These are phyloP conservation scores for Plasmodium falciparum DNA, from an alignment of 169 alveolate species.

Conservation along the genomic window DNA sequence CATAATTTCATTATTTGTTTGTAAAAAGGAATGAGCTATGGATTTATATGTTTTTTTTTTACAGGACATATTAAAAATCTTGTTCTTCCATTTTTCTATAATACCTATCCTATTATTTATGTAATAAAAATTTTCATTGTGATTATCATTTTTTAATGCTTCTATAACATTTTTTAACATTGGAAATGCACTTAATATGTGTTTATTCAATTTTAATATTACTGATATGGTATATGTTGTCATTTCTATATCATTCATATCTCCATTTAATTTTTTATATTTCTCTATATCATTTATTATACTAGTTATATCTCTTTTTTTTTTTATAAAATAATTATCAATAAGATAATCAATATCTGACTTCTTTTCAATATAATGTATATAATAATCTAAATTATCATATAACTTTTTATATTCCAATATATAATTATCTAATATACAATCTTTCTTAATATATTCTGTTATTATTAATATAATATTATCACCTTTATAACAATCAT, in stretches of 20 bases:
- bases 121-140: conserved; percentile 17
- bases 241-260: conserved; percentile 55
- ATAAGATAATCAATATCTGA: conserved; percentile 47
- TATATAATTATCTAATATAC: conserved; percentile 41
- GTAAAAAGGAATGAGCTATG: not conserved
- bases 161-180: conserved; percentile 47
- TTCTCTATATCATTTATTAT: not conserved
- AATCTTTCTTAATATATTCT: conserved; percentile 64
- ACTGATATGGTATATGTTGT: conserved; percentile 65
- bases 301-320: not conserved
- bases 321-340: conserved; percentile 14
- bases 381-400: conserved; percentile 51
- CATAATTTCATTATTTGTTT: not conserved
- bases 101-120: conserved; percentile 53
- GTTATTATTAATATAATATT: conserved; percentile 40
- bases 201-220: conserved; percentile 25
- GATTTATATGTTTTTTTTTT: not conserved
- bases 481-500: conserved; percentile 45
- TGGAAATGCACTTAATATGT: conserved; percentile 41
- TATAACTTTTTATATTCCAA: conserved; percentile 37
- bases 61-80: conserved; percentile 20
- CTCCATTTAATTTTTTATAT: conserved; percentile 8
- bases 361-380: conserved; percentile 7
- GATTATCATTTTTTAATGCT: conserved; percentile 1
- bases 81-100: conserved; percentile 39